These are phyloP conservation scores for Pseudogymnoascus sp. DNA, from an alignment of 2,329 filamentous ascomycete genomes.

Conservation along the genomic window DNA sequence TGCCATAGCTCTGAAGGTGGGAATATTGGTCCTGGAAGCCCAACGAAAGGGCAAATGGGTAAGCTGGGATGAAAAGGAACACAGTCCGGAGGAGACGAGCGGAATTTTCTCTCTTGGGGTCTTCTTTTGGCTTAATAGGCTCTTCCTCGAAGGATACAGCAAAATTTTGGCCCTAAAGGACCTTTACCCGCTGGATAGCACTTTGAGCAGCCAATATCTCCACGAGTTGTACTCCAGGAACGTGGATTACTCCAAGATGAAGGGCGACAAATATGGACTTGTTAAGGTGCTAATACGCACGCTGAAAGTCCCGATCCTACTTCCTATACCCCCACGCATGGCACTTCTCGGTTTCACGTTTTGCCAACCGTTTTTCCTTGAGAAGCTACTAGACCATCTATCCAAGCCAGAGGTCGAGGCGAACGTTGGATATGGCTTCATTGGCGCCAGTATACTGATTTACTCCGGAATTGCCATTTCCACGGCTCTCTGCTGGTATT, in stretches of 20 bases:
- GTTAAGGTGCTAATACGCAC: slow-evolving; percentile 22
- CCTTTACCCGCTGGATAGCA: slow-evolving; percentile 24
- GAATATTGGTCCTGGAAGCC: slow-evolving; percentile 10
- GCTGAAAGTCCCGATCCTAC: slow-evolving; percentile 21
- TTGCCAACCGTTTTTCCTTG: slow-evolving; percentile 39
- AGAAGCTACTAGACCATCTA: slow-evolving; percentile 27
- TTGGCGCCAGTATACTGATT: slow-evolving; percentile 34
- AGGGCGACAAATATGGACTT: slow-evolving; percentile 14
- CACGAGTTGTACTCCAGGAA: slow-evolving; percentile 14
- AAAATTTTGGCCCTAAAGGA: slow-evolving; percentile 22
- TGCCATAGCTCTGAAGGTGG: slow-evolving; percentile 9
- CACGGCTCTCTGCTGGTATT: slow-evolving; percentile 12
- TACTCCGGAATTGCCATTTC: slow-evolving; percentile 36
- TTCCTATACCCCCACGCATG: slow-evolving; percentile 29
- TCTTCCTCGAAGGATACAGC: slow-evolving; percentile 25
- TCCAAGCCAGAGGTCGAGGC: slow-evolving; percentile 16
- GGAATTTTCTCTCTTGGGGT: slow-evolving; percentile 26
- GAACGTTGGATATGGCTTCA: slow-evolving; percentile 32
- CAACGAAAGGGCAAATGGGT: slow-evolving; percentile 22
- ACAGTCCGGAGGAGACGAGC: slow-evolving; percentile 27
- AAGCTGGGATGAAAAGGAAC: slow-evolving; percentile 21
- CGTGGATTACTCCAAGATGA: slow-evolving; percentile 12
- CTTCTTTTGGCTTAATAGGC: slow-evolving; percentile 27
- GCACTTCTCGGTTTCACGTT: slow-evolving; percentile 35
- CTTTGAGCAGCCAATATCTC: slow-evolving; percentile 15